phyloP scores from a whole-genome alignment of 2,329 filamentous ascomycete species.

The Diaporthe citriasiana region DNA sequence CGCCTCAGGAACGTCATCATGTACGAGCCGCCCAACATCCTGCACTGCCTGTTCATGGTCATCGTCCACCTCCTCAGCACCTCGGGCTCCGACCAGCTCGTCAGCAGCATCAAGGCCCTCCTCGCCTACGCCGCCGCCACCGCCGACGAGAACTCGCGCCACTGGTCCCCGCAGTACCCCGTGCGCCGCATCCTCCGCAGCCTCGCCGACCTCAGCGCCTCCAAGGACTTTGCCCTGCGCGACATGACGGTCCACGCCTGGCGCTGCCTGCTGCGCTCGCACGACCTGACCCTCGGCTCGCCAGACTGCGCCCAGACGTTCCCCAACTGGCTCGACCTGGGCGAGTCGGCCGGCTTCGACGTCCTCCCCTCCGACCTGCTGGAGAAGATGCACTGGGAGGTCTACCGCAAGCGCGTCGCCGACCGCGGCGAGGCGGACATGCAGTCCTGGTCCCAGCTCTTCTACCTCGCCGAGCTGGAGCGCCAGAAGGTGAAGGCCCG shows the following conservation, averaged over 20 bases:
- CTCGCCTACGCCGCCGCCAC: slow-evolving; percentile 36
- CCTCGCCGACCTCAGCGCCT: slow-evolving; percentile 32
- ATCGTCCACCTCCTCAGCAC: slow-evolving; percentile 39
- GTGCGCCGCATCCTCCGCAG: slow-evolving; percentile 34
- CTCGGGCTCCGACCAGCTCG: slow-evolving; percentile 22
- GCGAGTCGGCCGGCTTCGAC: slow-evolving; percentile 38
- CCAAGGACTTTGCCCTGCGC: slow-evolving; percentile 28
- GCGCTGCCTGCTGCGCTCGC: slow-evolving; percentile 37
- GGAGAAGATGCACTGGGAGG: slow-evolving; percentile 33
- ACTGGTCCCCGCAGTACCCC: slow-evolving; percentile 40
- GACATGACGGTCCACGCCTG: slow-evolving; percentile 38
- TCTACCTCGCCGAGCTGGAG: slow-evolving; percentile 39
- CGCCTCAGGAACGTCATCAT: slow-evolving; percentile 33
- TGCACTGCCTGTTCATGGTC: slow-evolving; percentile 38
- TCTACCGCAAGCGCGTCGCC: slow-evolving; percentile 23
- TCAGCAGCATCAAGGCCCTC: slow-evolving; percentile 31
- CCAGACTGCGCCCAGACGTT: slow-evolving; percentile 26
- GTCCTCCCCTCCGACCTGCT: slow-evolving; percentile 28
- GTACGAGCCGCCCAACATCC: slow-evolving; percentile 32
- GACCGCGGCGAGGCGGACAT: neutral
- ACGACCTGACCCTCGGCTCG: slow-evolving; percentile 25
- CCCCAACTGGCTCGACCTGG: slow-evolving; percentile 41
- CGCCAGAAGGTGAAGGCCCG: slow-evolving; percentile 40
- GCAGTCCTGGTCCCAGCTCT: slow-evolving; percentile 31
- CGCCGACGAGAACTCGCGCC: slow-evolving; percentile 22